Conservation (phyloP, 2,329 filamentous ascomycete genomes). For the Neonectria sp. region DNA sequence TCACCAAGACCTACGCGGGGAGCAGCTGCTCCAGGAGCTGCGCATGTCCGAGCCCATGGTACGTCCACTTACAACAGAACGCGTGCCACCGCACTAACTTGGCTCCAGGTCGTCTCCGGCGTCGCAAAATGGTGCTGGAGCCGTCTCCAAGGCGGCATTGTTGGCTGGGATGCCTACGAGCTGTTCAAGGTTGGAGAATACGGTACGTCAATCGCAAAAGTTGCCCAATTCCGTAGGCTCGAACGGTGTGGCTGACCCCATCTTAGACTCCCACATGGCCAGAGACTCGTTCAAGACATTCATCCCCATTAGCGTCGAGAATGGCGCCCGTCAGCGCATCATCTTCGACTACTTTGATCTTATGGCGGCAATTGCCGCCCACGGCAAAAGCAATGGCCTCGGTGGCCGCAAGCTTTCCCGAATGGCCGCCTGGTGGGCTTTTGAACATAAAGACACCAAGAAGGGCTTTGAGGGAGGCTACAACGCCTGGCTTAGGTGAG, state of each 20-base stretch:
- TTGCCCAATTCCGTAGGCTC: slow-evolving; percentile 5
- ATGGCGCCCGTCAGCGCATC: slow-evolving; percentile 86
- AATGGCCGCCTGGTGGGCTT: slow-evolving; percentile 98
- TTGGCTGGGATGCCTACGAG: slow-evolving; percentile 98
- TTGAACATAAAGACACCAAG: slow-evolving; percentile 88
- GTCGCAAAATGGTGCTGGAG: slow-evolving; percentile 99
- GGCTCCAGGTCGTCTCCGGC: slow-evolving; percentile 84
- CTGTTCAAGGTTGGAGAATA: slow-evolving; percentile 95
- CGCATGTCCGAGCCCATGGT: slow-evolving; percentile 96
- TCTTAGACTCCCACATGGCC: slow-evolving; percentile 88
- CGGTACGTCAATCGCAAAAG: slow-evolving; percentile 65
- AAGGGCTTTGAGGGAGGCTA: slow-evolving; percentile 97
- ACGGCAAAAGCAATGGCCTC: slow-evolving; percentile 93
- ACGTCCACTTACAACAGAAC: slow-evolving; percentile 51
- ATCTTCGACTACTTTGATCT: slow-evolving; percentile 98
- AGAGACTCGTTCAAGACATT: slow-evolving; percentile 97
- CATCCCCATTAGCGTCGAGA: slow-evolving; percentile 93
- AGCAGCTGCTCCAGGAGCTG: slow-evolving; percentile 85
- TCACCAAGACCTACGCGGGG: slow-evolving; percentile 75
- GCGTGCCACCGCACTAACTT: slow-evolving; percentile 41
- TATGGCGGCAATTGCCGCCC: slow-evolving; percentile 89
- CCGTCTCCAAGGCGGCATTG: slow-evolving; percentile 88
- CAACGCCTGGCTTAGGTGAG: slow-evolving; percentile 86
- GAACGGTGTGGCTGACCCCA: slow-evolving; percentile 37
- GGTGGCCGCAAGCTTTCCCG: slow-evolving; percentile 94